phyloP scores from a whole-genome alignment of 305 asterid genomes.

The Solanum aculeatissimum region DNA sequence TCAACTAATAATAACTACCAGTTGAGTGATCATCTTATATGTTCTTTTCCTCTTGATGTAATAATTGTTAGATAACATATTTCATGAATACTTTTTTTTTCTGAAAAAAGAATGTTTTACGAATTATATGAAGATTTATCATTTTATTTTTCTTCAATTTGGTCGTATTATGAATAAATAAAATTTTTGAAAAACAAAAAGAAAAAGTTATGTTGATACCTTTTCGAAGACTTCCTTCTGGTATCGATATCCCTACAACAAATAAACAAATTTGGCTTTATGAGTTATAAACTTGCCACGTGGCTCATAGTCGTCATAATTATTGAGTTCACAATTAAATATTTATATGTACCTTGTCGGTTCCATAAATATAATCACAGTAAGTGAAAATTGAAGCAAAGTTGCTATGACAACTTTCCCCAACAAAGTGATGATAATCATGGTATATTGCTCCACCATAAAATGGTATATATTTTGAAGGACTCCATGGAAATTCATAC shows the following conservation, averaged over 20 bases:
- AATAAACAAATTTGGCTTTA: not conserved
- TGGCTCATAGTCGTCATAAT: not conserved
- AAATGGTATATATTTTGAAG: constrained; percentile 53
- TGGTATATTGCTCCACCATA: constrained; percentile 74
- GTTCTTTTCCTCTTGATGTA: not conserved
- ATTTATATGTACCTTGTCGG: constrained; percentile 39
- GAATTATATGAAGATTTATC: not conserved
- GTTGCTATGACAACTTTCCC: constrained; percentile 56
- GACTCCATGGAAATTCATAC: constrained; percentile 78
- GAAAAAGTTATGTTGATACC: constrained; percentile 19
- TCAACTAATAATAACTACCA: not conserved
- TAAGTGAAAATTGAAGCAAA: constrained; percentile 70
- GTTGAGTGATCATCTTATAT: not conserved
- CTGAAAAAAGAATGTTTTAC: not conserved
- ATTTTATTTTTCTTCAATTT: not conserved
- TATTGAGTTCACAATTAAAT: not conserved
- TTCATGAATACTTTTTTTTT: not conserved
- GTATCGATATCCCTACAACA: constrained; percentile 44
- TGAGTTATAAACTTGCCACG: not conserved
- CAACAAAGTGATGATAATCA: constrained; percentile 73
- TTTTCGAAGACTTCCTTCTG: constrained; percentile 33
- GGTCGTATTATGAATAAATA: not conserved
- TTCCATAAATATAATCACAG: constrained; percentile 64
- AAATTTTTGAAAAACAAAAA: not conserved
- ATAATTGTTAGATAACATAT: not conserved